Percentiles rank a stretch among this genome's conserved stretches.
Conservation (phyloP, 2,329 filamentous ascomycete species). For the Chaetomium globosum region DNA sequence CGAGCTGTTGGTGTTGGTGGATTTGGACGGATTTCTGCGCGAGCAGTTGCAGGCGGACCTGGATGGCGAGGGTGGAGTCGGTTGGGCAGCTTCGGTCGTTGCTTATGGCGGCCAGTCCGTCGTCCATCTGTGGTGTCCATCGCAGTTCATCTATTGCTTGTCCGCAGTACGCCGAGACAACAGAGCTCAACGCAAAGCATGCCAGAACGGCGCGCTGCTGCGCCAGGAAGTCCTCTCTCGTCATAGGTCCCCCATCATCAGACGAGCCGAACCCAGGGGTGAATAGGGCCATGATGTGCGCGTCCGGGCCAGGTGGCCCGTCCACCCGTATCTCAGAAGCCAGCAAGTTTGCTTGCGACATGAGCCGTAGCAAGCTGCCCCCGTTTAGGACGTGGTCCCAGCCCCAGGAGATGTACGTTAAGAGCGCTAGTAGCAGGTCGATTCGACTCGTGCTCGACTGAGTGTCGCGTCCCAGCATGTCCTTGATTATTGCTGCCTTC, state of each 20-base stretch:
- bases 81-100: constrained; percentile 30
- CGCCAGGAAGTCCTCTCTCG: constrained; percentile 37
- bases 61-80: constrained; percentile 42
- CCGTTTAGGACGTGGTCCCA: constrained; percentile 36
- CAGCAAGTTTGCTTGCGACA: constrained; percentile 45
- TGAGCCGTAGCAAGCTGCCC: constrained; percentile 42
- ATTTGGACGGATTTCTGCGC: constrained; percentile 41
- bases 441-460: constrained; percentile 31
- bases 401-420: constrained; percentile 46
- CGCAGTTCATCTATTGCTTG: not conserved
- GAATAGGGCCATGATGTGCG: constrained; percentile 40
- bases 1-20: constrained; percentile 38
- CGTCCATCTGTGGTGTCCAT: not conserved
- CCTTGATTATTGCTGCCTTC: not conserved
- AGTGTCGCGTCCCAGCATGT: not conserved
- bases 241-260: not conserved
- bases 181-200: not conserved
- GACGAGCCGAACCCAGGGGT: constrained; percentile 38
- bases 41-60: constrained; percentile 45
- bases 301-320: constrained; percentile 40
- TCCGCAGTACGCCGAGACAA: not conserved
- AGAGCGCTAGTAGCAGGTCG: constrained; percentile 43
- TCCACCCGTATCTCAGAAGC: constrained; percentile 44
- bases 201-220: constrained; percentile 38
- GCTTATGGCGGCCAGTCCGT: not conserved